phyloP scores from a whole-genome alignment of 1,284 basidiomycete genomes.

The Ceratobasidium sp. region DNA sequence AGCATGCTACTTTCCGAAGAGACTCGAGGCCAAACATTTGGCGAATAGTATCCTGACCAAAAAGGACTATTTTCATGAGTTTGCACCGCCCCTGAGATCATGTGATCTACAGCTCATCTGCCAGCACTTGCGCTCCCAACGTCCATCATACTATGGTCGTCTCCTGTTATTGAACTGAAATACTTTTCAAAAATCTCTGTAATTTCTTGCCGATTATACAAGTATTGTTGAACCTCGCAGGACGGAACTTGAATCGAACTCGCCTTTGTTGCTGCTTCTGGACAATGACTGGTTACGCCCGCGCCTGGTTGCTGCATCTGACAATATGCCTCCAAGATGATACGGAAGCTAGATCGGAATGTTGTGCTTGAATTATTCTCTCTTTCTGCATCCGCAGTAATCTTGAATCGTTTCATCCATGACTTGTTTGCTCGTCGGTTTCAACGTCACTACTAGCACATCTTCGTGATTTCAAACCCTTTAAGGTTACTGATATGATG shows the following conservation, averaged over 20 bases:
- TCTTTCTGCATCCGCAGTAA: neutral
- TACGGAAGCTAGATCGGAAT: neutral
- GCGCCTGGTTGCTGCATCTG: neutral
- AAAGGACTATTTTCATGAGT: too few relatives aligned
- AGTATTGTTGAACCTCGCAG: too few relatives aligned
- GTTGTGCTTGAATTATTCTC: neutral
- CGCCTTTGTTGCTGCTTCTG: neutral
- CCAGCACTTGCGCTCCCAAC: neutral
- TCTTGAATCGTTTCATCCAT: neutral
- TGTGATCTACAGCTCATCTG: neutral
- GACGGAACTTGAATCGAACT: neutral
- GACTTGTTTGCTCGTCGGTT: too few relatives aligned
- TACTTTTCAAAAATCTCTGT: too few relatives aligned
- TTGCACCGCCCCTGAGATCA: neutral
- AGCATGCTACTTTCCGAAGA: too few relatives aligned
- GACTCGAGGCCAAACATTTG: too few relatives aligned
- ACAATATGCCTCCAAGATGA: neutral
- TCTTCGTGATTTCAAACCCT: too few relatives aligned
- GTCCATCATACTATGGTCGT: neutral
- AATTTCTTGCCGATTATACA: too few relatives aligned
- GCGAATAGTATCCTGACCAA: too few relatives aligned
- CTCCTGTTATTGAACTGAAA: neutral
- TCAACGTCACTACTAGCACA: too few relatives aligned
- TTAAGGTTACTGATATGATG: too few relatives aligned
- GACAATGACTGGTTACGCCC: neutral